phyloP scores from a whole-genome alignment of 2,329 filamentous ascomycete genomes.

The Epichloe sibirici region DNA sequence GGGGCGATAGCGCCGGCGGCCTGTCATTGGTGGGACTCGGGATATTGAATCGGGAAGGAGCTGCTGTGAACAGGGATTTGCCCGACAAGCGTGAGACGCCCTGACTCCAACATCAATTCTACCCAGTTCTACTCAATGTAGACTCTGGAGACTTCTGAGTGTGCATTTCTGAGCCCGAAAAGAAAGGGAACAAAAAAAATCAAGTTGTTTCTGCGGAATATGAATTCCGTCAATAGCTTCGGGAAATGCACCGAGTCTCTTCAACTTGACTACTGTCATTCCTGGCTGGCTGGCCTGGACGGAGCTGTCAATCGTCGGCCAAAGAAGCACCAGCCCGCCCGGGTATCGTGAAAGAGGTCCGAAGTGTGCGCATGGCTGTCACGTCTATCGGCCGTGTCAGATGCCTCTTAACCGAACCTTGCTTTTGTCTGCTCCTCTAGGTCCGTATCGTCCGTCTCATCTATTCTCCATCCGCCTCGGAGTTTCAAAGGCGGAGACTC shows the following conservation, averaged over 20 bases:
- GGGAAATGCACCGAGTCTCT: too few relatives aligned
- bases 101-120: not conserved
- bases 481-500: too few relatives aligned
- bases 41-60: conserved; percentile 1
- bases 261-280: too few relatives aligned
- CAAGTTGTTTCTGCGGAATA: too few relatives aligned
- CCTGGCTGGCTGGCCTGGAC: too few relatives aligned
- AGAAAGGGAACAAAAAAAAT: too few relatives aligned
- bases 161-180: too few relatives aligned
- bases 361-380: not conserved
- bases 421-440: not conserved
- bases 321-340: not conserved
- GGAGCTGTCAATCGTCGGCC: not conserved
- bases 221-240: too few relatives aligned
- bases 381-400: not conserved
- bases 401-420: not conserved
- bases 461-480: too few relatives aligned
- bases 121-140: not conserved
- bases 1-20: not conserved
- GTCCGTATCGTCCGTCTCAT: not conserved
- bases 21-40: not conserved
- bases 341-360: not conserved
- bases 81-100: conserved; percentile 2
- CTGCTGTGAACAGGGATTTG: conserved; percentile 1
- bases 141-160: too few relatives aligned